phyloP scores from a whole-genome alignment of 192 early-diverging fungal genomes.

The Mortierella alpina region DNA sequence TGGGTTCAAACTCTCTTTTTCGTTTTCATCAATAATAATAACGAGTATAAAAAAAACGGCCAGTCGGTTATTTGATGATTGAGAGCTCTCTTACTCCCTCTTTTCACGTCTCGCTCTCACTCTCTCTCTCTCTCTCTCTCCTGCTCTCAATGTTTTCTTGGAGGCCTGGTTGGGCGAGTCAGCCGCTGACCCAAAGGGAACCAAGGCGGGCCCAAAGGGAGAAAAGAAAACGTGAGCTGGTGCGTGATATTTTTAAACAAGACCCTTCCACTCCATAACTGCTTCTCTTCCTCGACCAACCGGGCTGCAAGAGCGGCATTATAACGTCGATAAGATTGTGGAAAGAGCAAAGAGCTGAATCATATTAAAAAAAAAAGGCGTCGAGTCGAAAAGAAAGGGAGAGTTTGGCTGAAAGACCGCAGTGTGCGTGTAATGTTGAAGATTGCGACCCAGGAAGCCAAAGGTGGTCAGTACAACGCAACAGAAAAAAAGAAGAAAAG shows the following conservation, averaged over 20 bases:
- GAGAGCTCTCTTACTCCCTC: conserved; percentile 27
- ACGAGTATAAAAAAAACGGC: conserved; percentile 6
- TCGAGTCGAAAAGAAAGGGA: background rate
- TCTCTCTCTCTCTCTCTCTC: conserved; percentile 4
- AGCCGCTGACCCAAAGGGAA: background rate
- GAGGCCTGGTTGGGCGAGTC: background rate
- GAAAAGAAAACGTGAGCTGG: conserved; percentile 1
- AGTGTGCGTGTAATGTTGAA: background rate
- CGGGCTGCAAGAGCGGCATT: no score
- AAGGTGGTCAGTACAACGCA: background rate
- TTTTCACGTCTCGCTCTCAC: background rate
- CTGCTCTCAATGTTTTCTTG: conserved; percentile 4
- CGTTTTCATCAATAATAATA: background rate
- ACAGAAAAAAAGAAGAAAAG: conserved; percentile 6
- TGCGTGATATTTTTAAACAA: background rate
- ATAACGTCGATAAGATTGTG: no score
- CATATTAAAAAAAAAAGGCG: conserved; percentile 3
- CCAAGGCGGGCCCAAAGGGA: background rate
- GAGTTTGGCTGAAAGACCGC: background rate
- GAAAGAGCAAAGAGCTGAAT: no score
- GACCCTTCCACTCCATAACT: no score
- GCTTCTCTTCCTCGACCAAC: no score
- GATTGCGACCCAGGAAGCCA: background rate
- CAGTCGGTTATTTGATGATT: conserved; percentile 15
- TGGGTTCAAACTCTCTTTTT: conserved; percentile 20